Percentiles rank a stretch among this genome's conserved stretches.
Evolutionary conservation across 495 filamentous ascomycete species (phyloP).

Genomic region (Pyrenula aspistea): DNA sequence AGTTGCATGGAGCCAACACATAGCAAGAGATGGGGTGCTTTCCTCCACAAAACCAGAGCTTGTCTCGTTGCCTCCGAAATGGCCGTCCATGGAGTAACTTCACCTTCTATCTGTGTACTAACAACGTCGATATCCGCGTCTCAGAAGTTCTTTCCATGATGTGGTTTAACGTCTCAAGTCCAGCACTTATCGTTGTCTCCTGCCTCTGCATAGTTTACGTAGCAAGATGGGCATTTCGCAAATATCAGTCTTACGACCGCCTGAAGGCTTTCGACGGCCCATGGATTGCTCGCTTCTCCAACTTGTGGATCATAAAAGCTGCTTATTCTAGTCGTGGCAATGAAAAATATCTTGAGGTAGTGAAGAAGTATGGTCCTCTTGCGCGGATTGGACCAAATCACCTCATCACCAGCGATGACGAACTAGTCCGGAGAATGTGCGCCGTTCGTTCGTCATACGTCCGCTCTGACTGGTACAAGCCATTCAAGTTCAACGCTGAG

Average conservation of each 20-base stretch:
- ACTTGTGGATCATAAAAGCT: neutral
- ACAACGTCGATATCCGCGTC: neutral
- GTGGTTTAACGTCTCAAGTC: neutral
- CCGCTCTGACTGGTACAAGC: neutral
- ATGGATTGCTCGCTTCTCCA: neutral
- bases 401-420: neutral
- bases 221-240: neutral
- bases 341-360: neutral
- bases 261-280: neutral
- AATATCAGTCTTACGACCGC: neutral
- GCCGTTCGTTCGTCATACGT: neutral
- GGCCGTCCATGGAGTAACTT: neutral
- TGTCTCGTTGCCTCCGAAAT: neutral
- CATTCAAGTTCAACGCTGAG: neutral
- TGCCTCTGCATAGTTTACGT: neutral
- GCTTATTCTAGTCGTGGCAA: too few species aligned
- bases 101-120: neutral
- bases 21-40: neutral
- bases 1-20: too few species aligned
- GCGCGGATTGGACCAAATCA: neutral
- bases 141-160: neutral
- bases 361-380: neutral
- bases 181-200: neutral
- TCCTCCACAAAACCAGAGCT: neutral
- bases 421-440: neutral